phyloP scores from a whole-genome alignment of 2,329 filamentous ascomycete genomes.

The Fusarium annulatum region DNA sequence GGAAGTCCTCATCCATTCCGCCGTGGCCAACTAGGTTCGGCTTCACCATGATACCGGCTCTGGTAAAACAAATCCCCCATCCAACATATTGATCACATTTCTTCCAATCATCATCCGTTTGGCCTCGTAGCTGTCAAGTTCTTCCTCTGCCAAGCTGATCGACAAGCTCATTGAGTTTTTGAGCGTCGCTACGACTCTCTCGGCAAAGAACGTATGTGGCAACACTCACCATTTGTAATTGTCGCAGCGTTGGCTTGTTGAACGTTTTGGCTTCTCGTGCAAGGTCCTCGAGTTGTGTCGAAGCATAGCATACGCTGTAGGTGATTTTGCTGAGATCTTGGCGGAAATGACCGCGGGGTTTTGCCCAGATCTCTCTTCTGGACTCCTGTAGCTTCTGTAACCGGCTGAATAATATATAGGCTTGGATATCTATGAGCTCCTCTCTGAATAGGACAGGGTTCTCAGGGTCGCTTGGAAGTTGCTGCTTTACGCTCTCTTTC shows the following conservation, averaged over 20 bases:
- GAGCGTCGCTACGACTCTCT: neutral
- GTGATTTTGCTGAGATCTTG: neutral
- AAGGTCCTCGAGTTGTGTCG: neutral
- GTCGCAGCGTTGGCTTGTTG: fast-evolving
- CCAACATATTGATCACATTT: neutral
- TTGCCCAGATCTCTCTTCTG: neutral
- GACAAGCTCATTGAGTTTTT: neutral
- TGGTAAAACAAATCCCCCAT: neutral
- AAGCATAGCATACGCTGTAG: neutral
- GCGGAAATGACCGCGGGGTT: neutral
- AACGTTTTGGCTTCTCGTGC: neutral
- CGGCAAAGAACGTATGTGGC: neutral
- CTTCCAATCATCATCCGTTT: neutral
- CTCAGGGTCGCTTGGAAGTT: neutral
- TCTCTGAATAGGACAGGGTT: neutral
- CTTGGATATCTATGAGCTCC: neutral
- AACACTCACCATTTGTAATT: neutral
- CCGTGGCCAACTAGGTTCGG: neutral
- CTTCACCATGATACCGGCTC: neutral
- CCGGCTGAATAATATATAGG: neutral
- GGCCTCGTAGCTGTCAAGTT: neutral
- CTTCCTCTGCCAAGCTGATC: neutral
- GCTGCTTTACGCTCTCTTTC: neutral
- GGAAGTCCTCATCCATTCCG: neutral
- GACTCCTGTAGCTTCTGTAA: neutral